Percentiles rank a stretch among this genome's conserved stretches.
Conservation (phyloP, 352 stramenopile species). For the Pythium guiyangense region DNA sequence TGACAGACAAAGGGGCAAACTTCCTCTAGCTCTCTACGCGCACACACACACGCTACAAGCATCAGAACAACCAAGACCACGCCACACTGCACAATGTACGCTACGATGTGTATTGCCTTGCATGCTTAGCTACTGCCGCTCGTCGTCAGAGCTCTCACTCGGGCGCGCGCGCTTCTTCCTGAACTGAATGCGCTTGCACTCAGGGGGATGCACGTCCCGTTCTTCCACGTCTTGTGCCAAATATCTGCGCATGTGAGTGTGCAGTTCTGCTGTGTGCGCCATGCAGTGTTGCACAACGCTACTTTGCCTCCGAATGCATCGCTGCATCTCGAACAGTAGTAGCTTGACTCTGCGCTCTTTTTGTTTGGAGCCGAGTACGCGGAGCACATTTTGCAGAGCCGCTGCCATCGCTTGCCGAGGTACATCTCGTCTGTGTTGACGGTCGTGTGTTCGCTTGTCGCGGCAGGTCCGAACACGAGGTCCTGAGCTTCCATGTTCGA, state of each 20-base stretch:
- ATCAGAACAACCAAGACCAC: not conserved
- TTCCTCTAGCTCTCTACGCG: not conserved
- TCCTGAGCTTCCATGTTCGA: not conserved
- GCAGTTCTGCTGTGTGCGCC: not conserved
- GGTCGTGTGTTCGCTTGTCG: not conserved
- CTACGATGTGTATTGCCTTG: not conserved
- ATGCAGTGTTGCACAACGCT: not conserved
- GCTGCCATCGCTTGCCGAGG: not conserved
- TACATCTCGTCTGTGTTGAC: not conserved
- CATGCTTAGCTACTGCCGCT: not conserved
- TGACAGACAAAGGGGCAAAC: not conserved
- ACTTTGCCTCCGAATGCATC: not conserved
- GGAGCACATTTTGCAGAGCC: conserved; percentile 1
- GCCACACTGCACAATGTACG: not conserved
- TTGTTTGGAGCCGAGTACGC: not conserved
- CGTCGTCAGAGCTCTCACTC: not conserved
- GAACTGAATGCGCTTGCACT: not conserved
- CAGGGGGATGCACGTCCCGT: not conserved
- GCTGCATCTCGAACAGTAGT: not conserved
- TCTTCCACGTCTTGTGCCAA: not conserved
- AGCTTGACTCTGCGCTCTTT: not conserved
- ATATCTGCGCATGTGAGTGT: not conserved
- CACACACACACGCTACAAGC: not conserved
- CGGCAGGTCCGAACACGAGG: not conserved
- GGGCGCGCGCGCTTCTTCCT: not conserved